Base-by-base conservation (phyloP, 257 asterid genomes). In the Rhazya stricta region DNA sequence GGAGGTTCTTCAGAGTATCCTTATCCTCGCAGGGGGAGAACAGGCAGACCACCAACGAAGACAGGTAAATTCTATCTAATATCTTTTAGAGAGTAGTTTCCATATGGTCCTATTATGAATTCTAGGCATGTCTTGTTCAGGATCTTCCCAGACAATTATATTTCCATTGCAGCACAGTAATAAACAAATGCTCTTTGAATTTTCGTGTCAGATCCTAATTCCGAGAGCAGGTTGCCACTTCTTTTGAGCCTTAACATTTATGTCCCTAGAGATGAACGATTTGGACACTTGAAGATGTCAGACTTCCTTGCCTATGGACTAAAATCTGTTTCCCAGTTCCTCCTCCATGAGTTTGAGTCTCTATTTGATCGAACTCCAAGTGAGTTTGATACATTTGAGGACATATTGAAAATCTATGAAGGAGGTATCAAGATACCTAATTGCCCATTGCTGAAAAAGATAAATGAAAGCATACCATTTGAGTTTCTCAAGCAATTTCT, bases 1-100 rank as follows among this genome's bases (percentile, higher is more conserved):
- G 97, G 97, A 36, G 97, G 96, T 37, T 85, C 96, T 0, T 21
- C 60, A 16, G 88, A 90, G 72, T 87, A 68, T 63, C 96, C 96
- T 15, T 91, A 91, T 71, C 97, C 97, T 68, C 90, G 97, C 9
- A 85, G 95, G 80, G 93, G 91, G 73, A 87, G 96, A 80, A 91
- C 96, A 0, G 93, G 96, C 41, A 80, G 97, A 71, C 85, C 87
- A 21, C 86, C 83, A 4, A 74, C 91, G 72, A 76, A 81, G 73
- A 78, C 86, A 71, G 97, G 97, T 86, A 74, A 73, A 37, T 45
- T 54, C 60, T 69, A 46, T 57, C 69, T 18, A 45, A 61, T 66
- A 67, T 50, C 25, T 46, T 41, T 48, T 36, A 19, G 30, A n/a
- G 21, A 58, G 53, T 74, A 36, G 16, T 67, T 11, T 30, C n/a